Evolutionary conservation across 768 basidiomycete species (phyloP).

Genomic region (Boletus sp.): DNA sequence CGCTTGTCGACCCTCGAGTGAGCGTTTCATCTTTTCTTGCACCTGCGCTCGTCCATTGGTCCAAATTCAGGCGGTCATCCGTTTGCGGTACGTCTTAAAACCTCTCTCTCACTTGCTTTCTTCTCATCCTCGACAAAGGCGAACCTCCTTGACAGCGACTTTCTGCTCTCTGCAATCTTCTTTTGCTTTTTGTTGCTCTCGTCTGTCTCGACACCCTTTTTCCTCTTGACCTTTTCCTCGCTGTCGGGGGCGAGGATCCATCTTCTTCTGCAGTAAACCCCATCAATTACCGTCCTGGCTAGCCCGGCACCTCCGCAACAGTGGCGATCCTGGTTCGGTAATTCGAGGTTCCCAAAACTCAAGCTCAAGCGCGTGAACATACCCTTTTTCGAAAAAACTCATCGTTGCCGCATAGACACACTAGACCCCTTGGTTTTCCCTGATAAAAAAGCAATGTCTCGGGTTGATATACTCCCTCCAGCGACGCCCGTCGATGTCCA

Average conservation of each 20-base stretch:
- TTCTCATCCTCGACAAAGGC: slow-evolving; percentile 42
- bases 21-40: slow-evolving; percentile 30
- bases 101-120: slow-evolving; percentile 3
- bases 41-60: slow-evolving; percentile 16
- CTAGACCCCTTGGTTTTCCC: slow-evolving; percentile 19
- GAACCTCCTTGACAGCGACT: slow-evolving; percentile 70
- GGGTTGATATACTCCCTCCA: slow-evolving; percentile 47
- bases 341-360: slow-evolving; percentile 41
- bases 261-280: slow-evolving; percentile 55
- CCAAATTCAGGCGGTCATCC: slow-evolving; percentile 63
- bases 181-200: slow-evolving; percentile 9
- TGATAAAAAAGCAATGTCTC: slow-evolving; percentile 49
- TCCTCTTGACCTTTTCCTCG: slow-evolving; percentile 55
- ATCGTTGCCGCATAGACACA: slow-evolving; percentile 23
- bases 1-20: slow-evolving; percentile 79
- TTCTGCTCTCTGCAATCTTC: slow-evolving; percentile 5
- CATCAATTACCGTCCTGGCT: slow-evolving; percentile 50
- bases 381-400: slow-evolving; percentile 26
- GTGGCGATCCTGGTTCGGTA: slow-evolving; percentile 78
- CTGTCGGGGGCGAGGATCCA: slow-evolving; percentile 65
- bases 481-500: slow-evolving; percentile 26
- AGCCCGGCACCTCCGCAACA: slow-evolving; percentile 60
- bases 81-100: slow-evolving; percentile 57
- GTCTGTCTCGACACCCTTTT: slow-evolving; percentile 9
- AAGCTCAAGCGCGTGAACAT: slow-evolving; percentile 23